Percentiles rank a stretch among this genome's conserved stretches.
Evolutionary conservation across 169 alveolate genomes (phyloP).

Genomic region (Toxoplasma gondii): DNA sequence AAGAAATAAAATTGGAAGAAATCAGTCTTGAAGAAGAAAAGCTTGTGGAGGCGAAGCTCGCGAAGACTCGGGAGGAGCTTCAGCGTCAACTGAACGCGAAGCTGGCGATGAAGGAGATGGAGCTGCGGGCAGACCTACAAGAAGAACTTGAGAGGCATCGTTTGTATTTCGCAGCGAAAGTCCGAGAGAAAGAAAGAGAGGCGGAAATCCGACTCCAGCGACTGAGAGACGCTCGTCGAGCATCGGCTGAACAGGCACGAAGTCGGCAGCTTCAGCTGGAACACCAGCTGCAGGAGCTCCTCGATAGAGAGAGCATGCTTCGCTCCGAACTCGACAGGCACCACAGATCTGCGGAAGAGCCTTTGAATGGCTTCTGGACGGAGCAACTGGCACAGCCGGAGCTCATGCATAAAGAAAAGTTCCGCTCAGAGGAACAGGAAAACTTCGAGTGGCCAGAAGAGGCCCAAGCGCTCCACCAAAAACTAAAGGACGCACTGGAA

Average conservation of each 20-base stretch:
- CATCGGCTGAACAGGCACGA: neutral
- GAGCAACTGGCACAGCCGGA: too few relatives aligned
- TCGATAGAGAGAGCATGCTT: neutral
- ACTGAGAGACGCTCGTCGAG: neutral
- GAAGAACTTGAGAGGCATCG: neutral
- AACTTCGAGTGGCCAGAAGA: too few relatives aligned
- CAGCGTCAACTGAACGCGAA: neutral
- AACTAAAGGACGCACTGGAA: neutral
- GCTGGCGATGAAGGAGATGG: neutral
- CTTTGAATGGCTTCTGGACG: too few relatives aligned
- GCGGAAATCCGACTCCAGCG: neutral
- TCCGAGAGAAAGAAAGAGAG: neutral
- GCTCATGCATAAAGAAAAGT: neutral
- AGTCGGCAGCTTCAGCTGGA: neutral
- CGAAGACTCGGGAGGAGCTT: neutral
- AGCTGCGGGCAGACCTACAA: neutral
- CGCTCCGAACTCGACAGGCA: neutral
- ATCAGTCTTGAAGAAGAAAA: too few relatives aligned
- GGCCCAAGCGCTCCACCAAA: too few relatives aligned
- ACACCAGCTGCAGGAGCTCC: slow-evolving; percentile 17
- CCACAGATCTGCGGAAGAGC: neutral
- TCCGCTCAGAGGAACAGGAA: too few relatives aligned
- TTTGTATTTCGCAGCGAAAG: neutral
- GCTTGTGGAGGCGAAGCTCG: neutral
- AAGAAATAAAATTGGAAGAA: too few relatives aligned